These are phyloP conservation scores for Dysphania ambrosioides DNA, from an alignment of 148 eudicot species.

Conservation along the genomic window DNA sequence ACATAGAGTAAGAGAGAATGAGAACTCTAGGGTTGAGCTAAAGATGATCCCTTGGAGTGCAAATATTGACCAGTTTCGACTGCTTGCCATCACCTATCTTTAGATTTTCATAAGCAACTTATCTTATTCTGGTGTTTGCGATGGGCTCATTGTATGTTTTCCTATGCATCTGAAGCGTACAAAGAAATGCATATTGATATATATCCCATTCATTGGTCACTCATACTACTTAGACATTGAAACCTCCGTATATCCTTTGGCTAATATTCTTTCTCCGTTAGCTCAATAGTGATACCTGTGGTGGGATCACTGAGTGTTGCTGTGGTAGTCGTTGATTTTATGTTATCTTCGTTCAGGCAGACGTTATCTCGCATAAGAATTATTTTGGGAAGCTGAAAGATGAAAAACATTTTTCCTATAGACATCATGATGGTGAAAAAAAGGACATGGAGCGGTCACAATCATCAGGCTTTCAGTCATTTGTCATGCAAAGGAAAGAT, in stretches of 20 bases:
- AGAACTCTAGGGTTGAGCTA: not conserved
- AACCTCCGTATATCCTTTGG: not conserved
- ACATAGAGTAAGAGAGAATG: not conserved
- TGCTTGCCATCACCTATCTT: not conserved
- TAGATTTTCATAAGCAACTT: not conserved
- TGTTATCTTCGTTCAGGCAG: slow-evolving; percentile 28
- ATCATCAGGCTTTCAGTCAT: slow-evolving; percentile 43
- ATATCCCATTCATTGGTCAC: not conserved
- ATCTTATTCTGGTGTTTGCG: not conserved
- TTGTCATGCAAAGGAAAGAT: slow-evolving; percentile 50
- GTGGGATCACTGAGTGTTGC: not conserved
- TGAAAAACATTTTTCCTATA: slow-evolving; percentile 31
- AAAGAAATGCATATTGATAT: not conserved
- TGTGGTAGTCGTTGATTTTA: not conserved
- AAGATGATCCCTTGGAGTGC: not conserved
- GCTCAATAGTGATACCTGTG: not conserved
- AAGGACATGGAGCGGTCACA: slow-evolving; percentile 43
- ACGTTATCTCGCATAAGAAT: slow-evolving; percentile 36
- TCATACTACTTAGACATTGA: not conserved
- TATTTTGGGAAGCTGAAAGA: slow-evolving; percentile 40
- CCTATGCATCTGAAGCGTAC: not conserved
- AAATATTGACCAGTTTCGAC: not conserved
- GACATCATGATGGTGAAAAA: slow-evolving; percentile 27
- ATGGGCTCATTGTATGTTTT: not conserved
- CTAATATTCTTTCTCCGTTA: not conserved